phyloP scores from a whole-genome alignment of 2,329 filamentous ascomycete genomes.

The Apiospora hydei region DNA sequence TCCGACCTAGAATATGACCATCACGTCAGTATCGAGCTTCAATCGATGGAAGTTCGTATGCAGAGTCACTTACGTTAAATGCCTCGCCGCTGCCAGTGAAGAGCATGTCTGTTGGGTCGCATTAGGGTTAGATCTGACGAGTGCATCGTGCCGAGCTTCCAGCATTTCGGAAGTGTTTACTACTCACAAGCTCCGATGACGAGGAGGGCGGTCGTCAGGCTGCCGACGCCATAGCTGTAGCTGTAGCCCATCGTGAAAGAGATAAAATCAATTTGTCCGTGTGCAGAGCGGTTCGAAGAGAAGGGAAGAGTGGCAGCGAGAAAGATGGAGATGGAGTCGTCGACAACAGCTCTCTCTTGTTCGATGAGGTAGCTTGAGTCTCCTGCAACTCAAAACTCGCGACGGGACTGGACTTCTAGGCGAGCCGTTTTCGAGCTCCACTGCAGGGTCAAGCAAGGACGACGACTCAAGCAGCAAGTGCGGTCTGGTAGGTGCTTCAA shows the following conservation, averaged over 20 bases:
- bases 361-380: conserved; percentile 22
- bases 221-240: conserved; percentile 29
- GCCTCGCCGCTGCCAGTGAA: conserved; percentile 95
- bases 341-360: conserved; percentile 15
- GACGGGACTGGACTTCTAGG: conserved; percentile 24
- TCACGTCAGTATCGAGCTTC: conserved; percentile 23
- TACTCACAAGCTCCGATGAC: conserved; percentile 30
- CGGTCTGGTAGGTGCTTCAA: neutral
- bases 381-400: conserved; percentile 25
- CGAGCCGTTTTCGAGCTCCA: conserved; percentile 18
- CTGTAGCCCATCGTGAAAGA: conserved; percentile 20
- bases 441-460: conserved; percentile 7
- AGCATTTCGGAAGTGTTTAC: conserved; percentile 4
- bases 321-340: conserved; percentile 12
- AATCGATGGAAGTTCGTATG: neutral
- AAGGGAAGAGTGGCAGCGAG: neutral
- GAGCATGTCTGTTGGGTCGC: conserved; percentile 81
- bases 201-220: conserved; percentile 28
- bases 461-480: neutral
- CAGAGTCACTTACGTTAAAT: conserved; percentile 76
- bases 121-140: neutral
- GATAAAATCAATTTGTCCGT: neutral
- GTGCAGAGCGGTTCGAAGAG: neutral
- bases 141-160: neutral
- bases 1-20: conserved; percentile 70